Evolutionary conservation across 768 basidiomycete species (phyloP).

Genomic region (Trametes maxima): DNA sequence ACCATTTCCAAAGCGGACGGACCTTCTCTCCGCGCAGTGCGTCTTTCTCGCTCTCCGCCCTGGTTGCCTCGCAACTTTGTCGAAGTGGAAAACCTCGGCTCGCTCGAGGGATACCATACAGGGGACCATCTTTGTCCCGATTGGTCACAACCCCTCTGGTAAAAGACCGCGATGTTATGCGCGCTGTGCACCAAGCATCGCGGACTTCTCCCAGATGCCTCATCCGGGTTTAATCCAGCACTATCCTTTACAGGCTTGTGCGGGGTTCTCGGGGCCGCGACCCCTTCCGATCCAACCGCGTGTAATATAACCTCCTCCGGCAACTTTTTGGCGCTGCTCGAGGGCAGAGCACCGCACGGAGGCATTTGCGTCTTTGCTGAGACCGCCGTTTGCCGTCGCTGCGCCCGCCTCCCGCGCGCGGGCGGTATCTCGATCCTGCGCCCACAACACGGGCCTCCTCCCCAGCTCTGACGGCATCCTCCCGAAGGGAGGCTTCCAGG

Average conservation of each 20-base stretch:
- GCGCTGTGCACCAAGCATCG: background rate
- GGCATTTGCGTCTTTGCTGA: constrained; percentile 8
- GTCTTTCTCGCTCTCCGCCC: background rate
- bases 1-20: background rate
- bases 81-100: constrained; percentile 4
- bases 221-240: constrained; percentile 3
- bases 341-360: constrained; percentile 16
- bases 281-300: constrained; percentile 7
- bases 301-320: constrained; percentile 20
- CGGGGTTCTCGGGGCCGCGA: constrained; percentile 17
- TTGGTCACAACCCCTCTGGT: background rate
- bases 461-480: constrained; percentile 8
- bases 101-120: background rate
- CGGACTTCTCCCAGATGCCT: constrained; percentile 1
- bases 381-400: constrained; percentile 15
- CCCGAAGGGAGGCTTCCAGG: background rate
- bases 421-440: constrained; percentile 11
- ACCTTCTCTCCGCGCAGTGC: constrained; percentile 8
- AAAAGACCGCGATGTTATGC: background rate
- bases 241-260: background rate
- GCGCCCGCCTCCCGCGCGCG: constrained; percentile 1
- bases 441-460: constrained; percentile 11
- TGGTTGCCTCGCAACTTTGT: constrained; percentile 11
- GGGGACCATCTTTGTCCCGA: constrained; percentile 5
- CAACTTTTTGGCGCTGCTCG: constrained; percentile 1